Percentiles rank a stretch among this genome's conserved stretches.
These are phyloP conservation scores for Fusarium buxicola DNA, from an alignment of 2,329 filamentous ascomycete genomes.

Conservation along the genomic window DNA sequence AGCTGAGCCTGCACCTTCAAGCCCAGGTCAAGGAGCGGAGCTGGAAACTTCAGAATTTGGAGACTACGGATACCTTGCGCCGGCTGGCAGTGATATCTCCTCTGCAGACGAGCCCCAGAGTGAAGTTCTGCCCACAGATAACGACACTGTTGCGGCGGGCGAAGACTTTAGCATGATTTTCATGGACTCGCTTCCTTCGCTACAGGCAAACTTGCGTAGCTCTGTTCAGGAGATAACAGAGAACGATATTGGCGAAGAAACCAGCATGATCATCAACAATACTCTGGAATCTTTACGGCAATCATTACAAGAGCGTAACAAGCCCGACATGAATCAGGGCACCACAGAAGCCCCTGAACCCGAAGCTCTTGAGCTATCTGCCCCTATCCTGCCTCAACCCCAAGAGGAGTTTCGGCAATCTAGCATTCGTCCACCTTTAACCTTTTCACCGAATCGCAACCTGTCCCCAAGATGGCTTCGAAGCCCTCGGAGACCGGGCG, in stretches of 20 bases:
- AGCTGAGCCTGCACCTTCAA: slow-evolving; percentile 20
- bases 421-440: slow-evolving; percentile 29
- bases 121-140: slow-evolving; percentile 38
- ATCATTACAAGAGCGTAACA: slow-evolving; percentile 39
- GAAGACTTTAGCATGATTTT: slow-evolving; percentile 72
- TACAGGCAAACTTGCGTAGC: slow-evolving; percentile 56
- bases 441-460: slow-evolving; percentile 39
- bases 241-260: slow-evolving; percentile 66
- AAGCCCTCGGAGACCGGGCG: slow-evolving; percentile 51
- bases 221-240: slow-evolving; percentile 50
- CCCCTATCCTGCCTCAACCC: slow-evolving; percentile 11
- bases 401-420: slow-evolving; percentile 28
- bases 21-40: slow-evolving; percentile 27
- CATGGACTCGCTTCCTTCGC: slow-evolving; percentile 64
- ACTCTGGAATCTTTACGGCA: slow-evolving; percentile 64
- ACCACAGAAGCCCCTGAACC: slow-evolving; percentile 18
- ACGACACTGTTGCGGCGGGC: slow-evolving; percentile 60
- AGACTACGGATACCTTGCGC: slow-evolving; percentile 47
- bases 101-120: slow-evolving; percentile 48
- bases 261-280: slow-evolving; percentile 67
- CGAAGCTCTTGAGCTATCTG: slow-evolving; percentile 16
- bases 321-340: slow-evolving; percentile 16
- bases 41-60: slow-evolving; percentile 33
- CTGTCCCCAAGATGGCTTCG: slow-evolving; percentile 47
- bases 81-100: slow-evolving; percentile 50